Evolutionary conservation across 2,329 filamentous ascomycete species (phyloP).

Genomic region (Massarina eburnea): DNA sequence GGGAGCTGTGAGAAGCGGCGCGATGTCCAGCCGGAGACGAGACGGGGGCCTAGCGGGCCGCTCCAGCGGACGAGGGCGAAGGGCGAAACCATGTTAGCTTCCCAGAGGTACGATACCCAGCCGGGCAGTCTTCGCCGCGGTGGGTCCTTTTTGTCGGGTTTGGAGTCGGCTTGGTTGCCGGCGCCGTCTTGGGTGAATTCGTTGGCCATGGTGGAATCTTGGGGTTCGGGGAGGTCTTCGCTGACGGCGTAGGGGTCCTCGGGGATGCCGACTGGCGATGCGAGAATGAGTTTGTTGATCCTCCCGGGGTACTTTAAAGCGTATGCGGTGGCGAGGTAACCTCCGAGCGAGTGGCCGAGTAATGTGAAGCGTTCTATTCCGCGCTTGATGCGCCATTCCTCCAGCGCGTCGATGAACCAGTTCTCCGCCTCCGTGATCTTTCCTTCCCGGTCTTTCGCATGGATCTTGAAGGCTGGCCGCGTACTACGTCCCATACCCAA

Average conservation of each 20-base stretch:
- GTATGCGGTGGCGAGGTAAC: slow-evolving; percentile 93
- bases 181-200: slow-evolving; percentile 79
- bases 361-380: slow-evolving; percentile 94
- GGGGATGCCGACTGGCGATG: slow-evolving; percentile 90
- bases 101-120: slow-evolving; percentile 94
- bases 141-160: slow-evolving; percentile 45
- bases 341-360: slow-evolving; percentile 88
- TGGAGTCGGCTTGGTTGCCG: slow-evolving; percentile 60
- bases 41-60: slow-evolving; percentile 84
- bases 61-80: slow-evolving; percentile 88
- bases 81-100: slow-evolving; percentile 85
- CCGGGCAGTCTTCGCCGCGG: slow-evolving; percentile 68
- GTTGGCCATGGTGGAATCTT: slow-evolving; percentile 70
- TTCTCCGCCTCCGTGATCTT: slow-evolving; percentile 88
- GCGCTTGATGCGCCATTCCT: slow-evolving; percentile 88
- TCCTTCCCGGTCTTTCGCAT: slow-evolving; percentile 75
- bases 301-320: slow-evolving; percentile 94
- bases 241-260: slow-evolving; percentile 89
- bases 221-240: slow-evolving; percentile 75
- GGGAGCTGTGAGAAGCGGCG: slow-evolving; percentile 90
- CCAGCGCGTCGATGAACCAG: slow-evolving; percentile 94
- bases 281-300: slow-evolving; percentile 93
- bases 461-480: slow-evolving; percentile 80
- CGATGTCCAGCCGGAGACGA: slow-evolving; percentile 94
- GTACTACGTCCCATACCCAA: slow-evolving; percentile 91